Conservation (phyloP, 2,329 filamentous ascomycete genomes). For the Aschersonia sp. region DNA sequence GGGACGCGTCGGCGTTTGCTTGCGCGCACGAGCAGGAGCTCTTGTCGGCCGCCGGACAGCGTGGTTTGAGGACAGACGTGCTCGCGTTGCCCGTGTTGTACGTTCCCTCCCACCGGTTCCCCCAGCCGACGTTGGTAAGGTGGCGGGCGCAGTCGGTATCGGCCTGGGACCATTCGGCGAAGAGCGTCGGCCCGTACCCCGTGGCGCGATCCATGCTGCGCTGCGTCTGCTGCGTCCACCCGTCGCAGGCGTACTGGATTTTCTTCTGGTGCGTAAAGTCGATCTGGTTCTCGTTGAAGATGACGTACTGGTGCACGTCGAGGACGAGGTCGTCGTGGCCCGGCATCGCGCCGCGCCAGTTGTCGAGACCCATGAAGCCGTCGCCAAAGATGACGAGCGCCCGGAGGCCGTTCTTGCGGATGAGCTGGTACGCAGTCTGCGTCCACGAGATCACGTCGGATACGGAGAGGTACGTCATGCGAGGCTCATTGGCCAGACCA, state of each 20-base stretch:
- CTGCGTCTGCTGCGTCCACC: constrained; percentile 69
- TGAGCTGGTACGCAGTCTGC: constrained; percentile 50
- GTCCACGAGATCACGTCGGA: constrained; percentile 68
- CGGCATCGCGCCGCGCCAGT: constrained; percentile 78
- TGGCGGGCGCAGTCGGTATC: constrained; percentile 85
- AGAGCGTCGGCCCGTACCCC: constrained; percentile 85
- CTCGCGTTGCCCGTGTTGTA: constrained; percentile 51
- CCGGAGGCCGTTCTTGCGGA: constrained; percentile 62
- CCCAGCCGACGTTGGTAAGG: constrained; percentile 80
- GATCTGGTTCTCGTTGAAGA: constrained; percentile 87
- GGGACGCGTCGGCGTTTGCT: constrained; percentile 58
- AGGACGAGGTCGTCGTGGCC: constrained; percentile 60
- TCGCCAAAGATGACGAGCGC: constrained; percentile 76
- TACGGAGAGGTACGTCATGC: constrained; percentile 60
- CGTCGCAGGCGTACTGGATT: constrained; percentile 72
- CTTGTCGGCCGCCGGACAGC: constrained; percentile 52
- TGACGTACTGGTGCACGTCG: constrained; percentile 98
- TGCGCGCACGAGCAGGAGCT: constrained; percentile 54
- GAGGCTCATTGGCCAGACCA: constrained; percentile 86
- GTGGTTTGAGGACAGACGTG: constrained; percentile 50
- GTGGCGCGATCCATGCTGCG: constrained; percentile 56
- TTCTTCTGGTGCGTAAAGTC: constrained; percentile 69
- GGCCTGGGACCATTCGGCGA: constrained; percentile 94
- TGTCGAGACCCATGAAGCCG: constrained; percentile 79
- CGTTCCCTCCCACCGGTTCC: constrained; percentile 85